Evolutionary conservation across 371 early-diverging fungal genomes (phyloP), one percentile per base, ranked within the genome.

Genomic region (Batkoa obscura): DNA sequence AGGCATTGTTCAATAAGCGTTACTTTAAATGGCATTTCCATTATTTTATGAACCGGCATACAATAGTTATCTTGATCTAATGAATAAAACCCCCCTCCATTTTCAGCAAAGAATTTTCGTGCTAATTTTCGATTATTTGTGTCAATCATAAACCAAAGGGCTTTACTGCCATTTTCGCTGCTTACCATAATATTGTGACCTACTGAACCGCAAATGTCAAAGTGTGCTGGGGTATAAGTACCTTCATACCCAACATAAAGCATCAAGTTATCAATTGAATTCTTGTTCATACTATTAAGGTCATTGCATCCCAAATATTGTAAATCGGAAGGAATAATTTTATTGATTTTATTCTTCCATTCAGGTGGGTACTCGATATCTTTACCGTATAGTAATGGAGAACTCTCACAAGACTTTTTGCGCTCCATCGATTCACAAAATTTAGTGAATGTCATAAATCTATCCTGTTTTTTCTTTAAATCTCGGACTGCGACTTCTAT

Each of bases 191-290:
- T 17, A 38, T 67, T 67, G 33, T 67, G 67, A 1, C 64, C 67
- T 10, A 64, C 59, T 30, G 62, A 64, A 38, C 62, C 67, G 17
- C 67, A 67, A 8, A 64, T 60, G 31, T 67, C 67, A 31, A 67
- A 47, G 45, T 67, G 67, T 1, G 60, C 57, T 0, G 67, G 61
- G 4, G 64, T 67, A 60, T 59, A 62, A 13, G 67, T 67, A 1
- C 67, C 62, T 47, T 59, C 60, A 46, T 58, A 55, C 6, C 64
- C 67, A 33, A 67, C 62, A 50, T 67, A 67, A n/a, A 67, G 53
- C 62, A 67, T 62, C 36, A 67, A 23, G 50, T 67, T 67, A 15
- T 67, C 67, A 0, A 0, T 59, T 64, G 9, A 61, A 41, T 23
- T 59, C 45, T 4, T 6, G 23, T 3, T 30, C 53, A n/a, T 12